Base-by-base conservation (phyloP, 2,329 filamentous ascomycete species). In the Fusarium sp. region DNA sequence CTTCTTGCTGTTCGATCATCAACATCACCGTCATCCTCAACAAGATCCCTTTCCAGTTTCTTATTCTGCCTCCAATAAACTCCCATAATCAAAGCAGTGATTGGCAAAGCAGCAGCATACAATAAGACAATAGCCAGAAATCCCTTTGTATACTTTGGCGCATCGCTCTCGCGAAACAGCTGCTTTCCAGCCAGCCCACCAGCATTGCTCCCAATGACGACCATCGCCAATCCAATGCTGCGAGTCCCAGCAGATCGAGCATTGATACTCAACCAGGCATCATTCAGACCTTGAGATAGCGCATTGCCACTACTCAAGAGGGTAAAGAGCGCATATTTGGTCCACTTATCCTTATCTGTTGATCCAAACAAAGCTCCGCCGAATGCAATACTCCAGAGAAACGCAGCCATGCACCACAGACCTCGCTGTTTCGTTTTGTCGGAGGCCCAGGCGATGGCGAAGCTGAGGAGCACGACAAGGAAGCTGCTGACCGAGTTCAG, bases 121-220 rank as follows among this genome's bases (percentile, higher is more conserved):
- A 78, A 18, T 8, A 76, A 13, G 0, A 78, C 30, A 26, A 78
- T 71, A 2, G 69, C 70, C 39, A 78, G 13, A 12, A 78, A 78
- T 3, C 55, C 73, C 8, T 55, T 42, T 0, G 52, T 66, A n/a
- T 78, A 79, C 28, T 66, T 56, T 0, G 76, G 77, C 0, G 73
- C 75, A 59, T 77, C 77, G 0, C 62, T 64, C 4, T 73, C 56
- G 0, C 73, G 61, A 44, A 79, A 79, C 0, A 79, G 63, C 38
- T 78, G 77, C 48, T 73, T 70, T 14, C 78, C 78, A 1, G 75
- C 75, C 8, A 79, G 14, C 0, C 65, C 73, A 14, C 77, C 72
- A 4, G 76, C 47, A n/a, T 79, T 79, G 18, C 71, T 77, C 2
- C 76, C 71, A 24, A 78, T 79, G 2, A 79, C 77, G 6, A 72